These are phyloP conservation scores for Penicillium janthinellum DNA, from an alignment of 2,329 filamentous ascomycete species.

Conservation along the genomic window DNA sequence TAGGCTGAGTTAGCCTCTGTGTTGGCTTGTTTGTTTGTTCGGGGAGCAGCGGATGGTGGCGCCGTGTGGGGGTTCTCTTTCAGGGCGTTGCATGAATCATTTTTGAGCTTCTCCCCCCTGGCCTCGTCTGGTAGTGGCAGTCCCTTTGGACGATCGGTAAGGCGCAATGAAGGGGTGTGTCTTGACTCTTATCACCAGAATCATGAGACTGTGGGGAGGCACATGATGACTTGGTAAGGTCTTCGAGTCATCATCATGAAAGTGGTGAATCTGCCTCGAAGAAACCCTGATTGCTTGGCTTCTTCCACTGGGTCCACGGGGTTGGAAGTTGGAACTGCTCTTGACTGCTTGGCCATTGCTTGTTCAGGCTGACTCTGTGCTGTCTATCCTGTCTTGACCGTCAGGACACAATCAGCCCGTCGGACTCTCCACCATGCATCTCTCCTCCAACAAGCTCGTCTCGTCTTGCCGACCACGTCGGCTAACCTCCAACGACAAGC, in stretches of 20 bases:
- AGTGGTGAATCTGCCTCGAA: not conserved
- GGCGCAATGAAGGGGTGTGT: not conserved
- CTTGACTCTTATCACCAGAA: too few relatives aligned
- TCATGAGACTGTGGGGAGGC: too few relatives aligned
- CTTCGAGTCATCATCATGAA: too few relatives aligned
- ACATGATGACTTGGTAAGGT: too few relatives aligned
- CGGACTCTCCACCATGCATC: too few relatives aligned
- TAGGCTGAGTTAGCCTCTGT: too few relatives aligned
- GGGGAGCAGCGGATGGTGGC: constrained; percentile 6
- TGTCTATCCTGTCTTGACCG: not conserved
- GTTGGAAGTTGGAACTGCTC: not conserved
- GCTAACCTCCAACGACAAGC: constrained; percentile 9
- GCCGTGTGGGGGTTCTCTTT: not conserved
- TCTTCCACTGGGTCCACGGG: constrained; percentile 11
- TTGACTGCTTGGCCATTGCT: not conserved
- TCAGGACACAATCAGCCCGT: not conserved
- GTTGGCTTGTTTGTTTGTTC: constrained; percentile 5
- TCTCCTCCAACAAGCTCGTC: not conserved
- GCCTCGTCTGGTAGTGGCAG: not conserved
- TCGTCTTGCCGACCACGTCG: constrained; percentile 18
- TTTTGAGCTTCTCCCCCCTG: constrained; percentile 10
- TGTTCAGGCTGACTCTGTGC: not conserved
- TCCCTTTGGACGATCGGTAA: constrained; percentile 9
- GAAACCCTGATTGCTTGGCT: constrained; percentile 7
- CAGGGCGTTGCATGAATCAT: not conserved